Base-by-base conservation (phyloP, 2,329 filamentous ascomycete genomes). In the Trichoderma atroviride region DNA sequence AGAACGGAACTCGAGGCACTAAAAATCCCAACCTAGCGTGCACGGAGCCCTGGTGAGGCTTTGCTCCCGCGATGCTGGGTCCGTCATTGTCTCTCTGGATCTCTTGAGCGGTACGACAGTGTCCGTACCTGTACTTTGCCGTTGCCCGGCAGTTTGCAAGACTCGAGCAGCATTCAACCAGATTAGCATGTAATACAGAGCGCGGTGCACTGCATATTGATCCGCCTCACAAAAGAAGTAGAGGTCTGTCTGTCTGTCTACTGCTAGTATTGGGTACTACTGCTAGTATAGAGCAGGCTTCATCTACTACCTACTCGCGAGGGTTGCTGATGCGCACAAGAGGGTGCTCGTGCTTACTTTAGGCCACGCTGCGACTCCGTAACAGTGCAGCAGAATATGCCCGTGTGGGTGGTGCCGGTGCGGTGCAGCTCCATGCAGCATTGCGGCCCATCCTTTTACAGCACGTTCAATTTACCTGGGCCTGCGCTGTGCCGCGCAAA, bases 351-450 rank as follows among this genome's bases (percentile, higher is more conserved):
- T 13, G 50, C 61, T 64, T 40, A 64, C 61, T 40, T 27, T 29
- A 5, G 27, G 19, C 37, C 58, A 61, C 14, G 56, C 33, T 58
- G 57, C 57, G 47, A 50, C 37, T 31, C 22, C 57, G 35, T 60
- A 11, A n/a, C 37, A 60, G 27, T 65, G 62, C 62, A 37, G 40
- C 33, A 56, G 40, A 43, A 24, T 55, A 24, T 55, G 62, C 55
- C 62, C 50, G 62, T 65, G 52, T 65, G 62, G 62, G 52, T 65
- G 62, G 62, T 56, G 62, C 35, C 62, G 37, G 53, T 67, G 64
- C 64, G 16, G 19, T 43, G 40, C 40, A 67, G 43, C 22, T 1
- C 31, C 37, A 27, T 40, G 47, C 29, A 59, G 57, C 33, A 22
- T 43, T 43, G 40, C 40, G 40, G 40, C 16, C 40, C 19, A 35